Evolutionary conservation across 176 grass and related monocot genomes (phyloP), one percentile per base, ranked within the genome.

Genomic region (Melocanna baccifera): DNA sequence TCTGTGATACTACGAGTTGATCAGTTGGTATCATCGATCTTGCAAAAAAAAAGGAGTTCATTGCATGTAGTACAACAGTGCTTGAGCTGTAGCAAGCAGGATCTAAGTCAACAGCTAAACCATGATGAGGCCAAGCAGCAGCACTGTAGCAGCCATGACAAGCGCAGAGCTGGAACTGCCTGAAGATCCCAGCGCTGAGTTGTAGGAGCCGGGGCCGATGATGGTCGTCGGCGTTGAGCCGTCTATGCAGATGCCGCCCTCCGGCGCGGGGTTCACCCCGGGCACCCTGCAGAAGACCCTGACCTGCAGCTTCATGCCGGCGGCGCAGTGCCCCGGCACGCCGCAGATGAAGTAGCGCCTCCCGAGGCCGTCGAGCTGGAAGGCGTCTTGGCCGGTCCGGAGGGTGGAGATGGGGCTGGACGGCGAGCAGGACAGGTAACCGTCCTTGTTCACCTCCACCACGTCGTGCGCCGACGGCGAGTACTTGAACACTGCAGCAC

Each of bases 401-500:
- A n/a, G n/a, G n/a, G n/a, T n/a, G n/a, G n/a, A n/a, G n/a, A n/a
- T n/a, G n/a, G n/a, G n/a, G n/a, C n/a, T n/a, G n/a, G 68, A 46
- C 28, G 39, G 29, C 32, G 68, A 69, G 85, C 80, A 91, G 47
- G 85, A 28, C 18, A 3, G 6, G 61, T 81, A 91, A 0, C 77
- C 67, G 30, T 15, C 20, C 50, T 67, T 32, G 51, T 3, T 80
- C 73, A 91, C 85, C 89, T 91, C 78, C 46, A 90, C 67, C 39
- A 84, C 84, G 69, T 79, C 81, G 80, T 90, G 89, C 48, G 76
- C 59, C 37, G 15, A 9, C 16, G 61, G 40, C n/a, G 69, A 47
- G 84, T 87, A 73, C 20, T 14, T 82, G 78, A 90, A 87, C 58
- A 90, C 67, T 86, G 55, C 55, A 50, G 68, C n/a, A 67, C 30